Base-by-base conservation (phyloP, 1,139 yeast species). In the Nakaseomyces uthaithaninus region DNA sequence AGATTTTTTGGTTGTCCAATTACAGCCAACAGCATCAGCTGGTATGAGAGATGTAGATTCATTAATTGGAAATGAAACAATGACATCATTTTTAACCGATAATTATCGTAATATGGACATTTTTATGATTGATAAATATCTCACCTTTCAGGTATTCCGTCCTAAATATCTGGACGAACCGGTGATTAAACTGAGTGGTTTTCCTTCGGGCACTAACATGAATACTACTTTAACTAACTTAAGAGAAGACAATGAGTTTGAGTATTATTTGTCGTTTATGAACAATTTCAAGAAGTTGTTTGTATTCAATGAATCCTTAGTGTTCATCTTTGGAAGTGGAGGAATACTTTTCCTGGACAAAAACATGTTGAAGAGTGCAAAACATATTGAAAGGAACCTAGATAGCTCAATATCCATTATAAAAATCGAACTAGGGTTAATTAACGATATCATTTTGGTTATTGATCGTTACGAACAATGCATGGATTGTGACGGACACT, bases 91-190 rank as follows among this genome's bases (percentile, higher is more conserved):
- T 41, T 40, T 56, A n/a, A 52, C 59, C 6, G 54, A 52, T 27
- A 48, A 43, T 25, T 54, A 56, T 31, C 47, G 46, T 27, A 45
- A 47, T 31, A 45, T 56, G 54, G 54, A 49, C 22, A 46, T 56
- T 19, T 37, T 52, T 6, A 38, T 48, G 33, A 45, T 55, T 31
- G 57, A 55, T 36, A 39, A 48, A 17, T 49, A 44, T 37, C 38
- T 49, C 24, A 41, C 41, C 9, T 38, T 53, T 4, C 46, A 46
- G 12, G 48, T 48, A 2, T 55, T 55, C 27, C 46, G 52, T 20
- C 61, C 61, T 8, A 48, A 47, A 34, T 46, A 39, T 27, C 45
- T 48, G 26, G 53, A 53, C 38, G 48, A 46, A 22, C 54, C 57
- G 20, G 24, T 46, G 18, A 24, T 43, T 30, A 47, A 42, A 37